Conservation (phyloP, 2,329 filamentous ascomycete genomes). For the Aspergillus puulaauensis region DNA sequence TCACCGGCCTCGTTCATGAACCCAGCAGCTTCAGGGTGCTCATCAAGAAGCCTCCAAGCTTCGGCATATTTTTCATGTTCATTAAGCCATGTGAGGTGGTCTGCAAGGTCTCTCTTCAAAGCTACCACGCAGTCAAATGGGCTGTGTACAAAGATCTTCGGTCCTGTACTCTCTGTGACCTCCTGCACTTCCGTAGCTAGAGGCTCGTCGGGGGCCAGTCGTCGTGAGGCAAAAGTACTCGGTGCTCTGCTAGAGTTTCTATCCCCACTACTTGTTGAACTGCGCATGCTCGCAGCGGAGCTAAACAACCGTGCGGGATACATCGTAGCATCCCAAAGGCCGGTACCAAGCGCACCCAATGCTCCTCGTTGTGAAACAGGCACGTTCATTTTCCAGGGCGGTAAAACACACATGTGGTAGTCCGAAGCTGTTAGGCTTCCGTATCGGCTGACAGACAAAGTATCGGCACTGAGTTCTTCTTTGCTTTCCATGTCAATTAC, state of each 20-base stretch:
- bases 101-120: conserved; percentile 79
- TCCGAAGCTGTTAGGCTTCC: conserved; percentile 84
- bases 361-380: conserved; percentile 68
- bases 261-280: conserved; percentile 57
- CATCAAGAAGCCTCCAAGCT: conserved; percentile 85
- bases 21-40: conserved; percentile 72
- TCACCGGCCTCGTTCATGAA: conserved; percentile 38
- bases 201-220: conserved; percentile 42
- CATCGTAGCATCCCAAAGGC: conserved; percentile 87
- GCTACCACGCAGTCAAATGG: conserved; percentile 96
- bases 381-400: conserved; percentile 68
- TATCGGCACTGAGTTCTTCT: conserved; percentile 82
- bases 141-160: conserved; percentile 91
- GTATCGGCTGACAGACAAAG: conserved; percentile 79
- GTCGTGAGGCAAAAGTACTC: conserved; percentile 57
- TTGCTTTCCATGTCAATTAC: conserved; percentile 85
- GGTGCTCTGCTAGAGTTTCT: conserved; percentile 52
- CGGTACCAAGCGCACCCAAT: conserved; percentile 69
- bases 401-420: conserved; percentile 84
- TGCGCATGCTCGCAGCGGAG: conserved; percentile 74
- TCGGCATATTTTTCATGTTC: conserved; percentile 78
- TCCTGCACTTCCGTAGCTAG: conserved; percentile 46
- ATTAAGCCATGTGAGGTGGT: conserved; percentile 83
- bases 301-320: conserved; percentile 85
- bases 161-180: conserved; percentile 55